A percentile compares a stretch with the other conserved stretches of the same genome.
phyloP scores from a whole-genome alignment of 1,284 basidiomycete species.

The Abortiporus biennis region DNA sequence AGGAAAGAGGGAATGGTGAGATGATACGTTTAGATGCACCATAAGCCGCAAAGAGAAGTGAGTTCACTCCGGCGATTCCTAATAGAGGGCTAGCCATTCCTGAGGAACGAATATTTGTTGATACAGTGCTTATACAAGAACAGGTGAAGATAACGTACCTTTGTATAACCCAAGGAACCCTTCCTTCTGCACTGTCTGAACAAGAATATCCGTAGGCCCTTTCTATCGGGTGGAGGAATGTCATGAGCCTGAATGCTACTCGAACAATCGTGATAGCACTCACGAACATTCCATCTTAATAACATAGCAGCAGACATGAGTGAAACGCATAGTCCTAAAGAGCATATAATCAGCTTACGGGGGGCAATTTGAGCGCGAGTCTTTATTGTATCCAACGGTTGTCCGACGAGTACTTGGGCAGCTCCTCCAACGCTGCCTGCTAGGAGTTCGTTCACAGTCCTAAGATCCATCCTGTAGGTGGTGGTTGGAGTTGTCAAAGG shows the following conservation, averaged over 20 bases:
- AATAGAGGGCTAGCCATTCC: constrained; percentile 89
- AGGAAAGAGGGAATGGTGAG: constrained; percentile 80
- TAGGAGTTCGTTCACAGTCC: constrained; percentile 67
- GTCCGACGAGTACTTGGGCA: constrained; percentile 80
- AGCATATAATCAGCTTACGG: constrained; percentile 38
- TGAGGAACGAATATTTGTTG: constrained; percentile 20
- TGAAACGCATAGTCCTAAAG: constrained; percentile 6
- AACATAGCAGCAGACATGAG: constrained; percentile 1
- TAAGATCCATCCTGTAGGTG: constrained; percentile 18
- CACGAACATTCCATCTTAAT: constrained; percentile 74
- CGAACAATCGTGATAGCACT: too few species aligned
- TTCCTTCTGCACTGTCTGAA: constrained; percentile 79
- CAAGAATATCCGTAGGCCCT: constrained; percentile 87
- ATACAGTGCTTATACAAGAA: not conserved
- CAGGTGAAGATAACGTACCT: constrained; percentile 44
- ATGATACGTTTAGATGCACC: constrained; percentile 76
- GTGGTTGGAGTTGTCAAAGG: not conserved
- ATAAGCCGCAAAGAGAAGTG: constrained; percentile 90
- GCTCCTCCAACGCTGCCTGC: constrained; percentile 78
- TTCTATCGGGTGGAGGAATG: constrained; percentile 56
- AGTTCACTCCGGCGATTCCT: constrained; percentile 96
- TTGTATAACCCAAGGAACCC: constrained; percentile 91
- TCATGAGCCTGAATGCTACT: too few species aligned
- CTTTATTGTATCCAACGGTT: constrained; percentile 86
- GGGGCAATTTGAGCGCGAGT: constrained; percentile 74